Conservation (phyloP, 192 early-diverging fungal genomes). For the Pilaira anomala region DNA sequence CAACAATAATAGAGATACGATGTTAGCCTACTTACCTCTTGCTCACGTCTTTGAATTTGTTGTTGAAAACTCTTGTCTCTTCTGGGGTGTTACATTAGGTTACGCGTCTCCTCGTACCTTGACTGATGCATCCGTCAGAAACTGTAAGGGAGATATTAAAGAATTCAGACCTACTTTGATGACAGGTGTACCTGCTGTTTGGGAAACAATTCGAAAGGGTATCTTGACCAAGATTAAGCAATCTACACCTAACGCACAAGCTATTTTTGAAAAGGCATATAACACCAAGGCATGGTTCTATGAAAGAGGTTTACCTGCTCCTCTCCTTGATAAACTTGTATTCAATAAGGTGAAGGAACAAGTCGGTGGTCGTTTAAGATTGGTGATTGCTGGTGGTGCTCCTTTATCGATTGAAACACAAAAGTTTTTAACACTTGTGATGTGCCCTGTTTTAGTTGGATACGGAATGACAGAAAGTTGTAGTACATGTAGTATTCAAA, state of each 20-base stretch:
- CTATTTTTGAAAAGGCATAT: slow-evolving; percentile 72
- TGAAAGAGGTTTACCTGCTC: slow-evolving; percentile 59
- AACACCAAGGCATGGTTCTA: slow-evolving; percentile 63
- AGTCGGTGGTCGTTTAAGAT: slow-evolving; percentile 81
- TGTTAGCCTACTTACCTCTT: slow-evolving; percentile 81
- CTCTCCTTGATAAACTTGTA: slow-evolving; percentile 67
- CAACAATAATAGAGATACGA: slow-evolving; percentile 37
- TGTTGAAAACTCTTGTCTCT: slow-evolving; percentile 41
- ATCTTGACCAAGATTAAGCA: slow-evolving; percentile 38
- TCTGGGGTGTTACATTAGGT: slow-evolving; percentile 44
- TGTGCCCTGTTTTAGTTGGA: slow-evolving; percentile 83
- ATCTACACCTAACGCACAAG: slow-evolving; percentile 48
- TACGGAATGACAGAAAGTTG: slow-evolving; percentile 63
- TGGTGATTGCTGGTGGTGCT: slow-evolving; percentile 84
- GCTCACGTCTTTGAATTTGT: slow-evolving; percentile 69
- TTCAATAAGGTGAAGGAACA: slow-evolving; percentile 81
- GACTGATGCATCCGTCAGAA: slow-evolving; percentile 53
- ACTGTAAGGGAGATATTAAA: slow-evolving; percentile 62
- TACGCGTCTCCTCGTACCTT: slow-evolving; percentile 59
- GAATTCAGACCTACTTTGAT: slow-evolving; percentile 59
- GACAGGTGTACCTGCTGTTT: slow-evolving; percentile 62
- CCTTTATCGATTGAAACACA: slow-evolving; percentile 83
- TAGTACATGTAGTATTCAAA: slow-evolving; percentile 60
- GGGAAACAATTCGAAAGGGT: slow-evolving; percentile 50
- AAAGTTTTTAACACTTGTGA: slow-evolving; percentile 68